Evolutionary conservation across 192 early-diverging fungal genomes (phyloP).

Genomic region (Umbelopsis isabellina): DNA sequence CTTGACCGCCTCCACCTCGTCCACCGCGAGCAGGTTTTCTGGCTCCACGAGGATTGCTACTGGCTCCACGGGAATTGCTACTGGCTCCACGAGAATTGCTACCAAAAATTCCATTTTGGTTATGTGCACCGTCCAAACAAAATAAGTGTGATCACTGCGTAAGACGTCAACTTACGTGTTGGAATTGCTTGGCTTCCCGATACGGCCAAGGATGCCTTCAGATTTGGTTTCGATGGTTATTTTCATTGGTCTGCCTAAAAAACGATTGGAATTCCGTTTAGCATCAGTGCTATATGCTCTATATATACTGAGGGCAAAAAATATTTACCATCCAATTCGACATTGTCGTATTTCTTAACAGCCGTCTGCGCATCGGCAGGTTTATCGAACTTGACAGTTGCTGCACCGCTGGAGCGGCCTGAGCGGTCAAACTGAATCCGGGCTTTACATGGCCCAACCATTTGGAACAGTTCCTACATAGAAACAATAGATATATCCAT

Average conservation of each 20-base stretch:
- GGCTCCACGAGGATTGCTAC: conserved; percentile 10
- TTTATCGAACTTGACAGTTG: conserved; percentile 47
- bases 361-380: conserved; percentile 48
- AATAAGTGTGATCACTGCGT: neutral
- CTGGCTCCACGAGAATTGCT: neutral
- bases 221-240: conserved; percentile 17
- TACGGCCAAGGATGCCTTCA: neutral
- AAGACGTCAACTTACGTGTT: neutral
- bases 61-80: neutral
- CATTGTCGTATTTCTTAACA: conserved; percentile 51
- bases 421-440: conserved; percentile 51
- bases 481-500: neutral
- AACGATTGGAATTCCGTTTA: neutral
- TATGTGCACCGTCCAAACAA: no score
- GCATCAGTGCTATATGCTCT: neutral
- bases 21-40: conserved; percentile 18
- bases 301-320: neutral
- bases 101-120: no score
- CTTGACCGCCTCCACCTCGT: neutral
- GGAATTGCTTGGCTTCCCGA: neutral
- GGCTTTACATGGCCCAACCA: conserved; percentile 47
- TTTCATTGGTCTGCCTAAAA: conserved; percentile 31
- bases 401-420: conserved; percentile 56
- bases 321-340: conserved; percentile 54
- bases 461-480: conserved; percentile 53